These are phyloP conservation scores for Thalassiosira profunda DNA, from an alignment of 108 stramenopile species.

Conservation along the genomic window DNA sequence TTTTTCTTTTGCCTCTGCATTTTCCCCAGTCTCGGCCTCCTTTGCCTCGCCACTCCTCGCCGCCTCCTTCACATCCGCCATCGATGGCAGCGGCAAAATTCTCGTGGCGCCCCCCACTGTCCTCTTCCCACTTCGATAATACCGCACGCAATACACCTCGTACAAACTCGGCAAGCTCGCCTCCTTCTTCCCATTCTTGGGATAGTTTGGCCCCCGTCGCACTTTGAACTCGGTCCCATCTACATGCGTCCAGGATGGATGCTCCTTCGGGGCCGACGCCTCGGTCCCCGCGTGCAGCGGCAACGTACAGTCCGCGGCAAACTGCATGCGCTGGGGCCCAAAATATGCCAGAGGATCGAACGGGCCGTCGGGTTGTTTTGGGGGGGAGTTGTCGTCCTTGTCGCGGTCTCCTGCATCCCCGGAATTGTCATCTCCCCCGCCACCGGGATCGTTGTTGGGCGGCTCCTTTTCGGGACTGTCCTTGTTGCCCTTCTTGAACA, in stretches of 20 bases:
- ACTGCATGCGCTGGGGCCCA: slow-evolving; percentile 14
- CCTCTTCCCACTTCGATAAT: slow-evolving; percentile 27
- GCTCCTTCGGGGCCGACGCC: slow-evolving; percentile 26
- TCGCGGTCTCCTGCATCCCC: background rate
- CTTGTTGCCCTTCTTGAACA: slow-evolving; percentile 2
- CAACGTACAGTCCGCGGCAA: slow-evolving; percentile 34
- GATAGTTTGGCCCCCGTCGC: slow-evolving; percentile 54
- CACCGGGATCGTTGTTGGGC: background rate
- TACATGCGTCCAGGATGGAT: slow-evolving; percentile 45
- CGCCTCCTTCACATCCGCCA: background rate
- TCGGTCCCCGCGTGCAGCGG: slow-evolving; percentile 25
- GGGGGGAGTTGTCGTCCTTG: background rate
- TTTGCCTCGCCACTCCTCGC: background rate
- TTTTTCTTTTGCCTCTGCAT: too few species aligned
- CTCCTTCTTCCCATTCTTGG: slow-evolving; percentile 51
- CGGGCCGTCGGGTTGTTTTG: background rate
- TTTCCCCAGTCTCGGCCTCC: background rate
- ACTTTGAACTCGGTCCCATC: slow-evolving; percentile 48
- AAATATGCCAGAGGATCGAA: slow-evolving; percentile 12
- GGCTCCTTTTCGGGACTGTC: background rate
- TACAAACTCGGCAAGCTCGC: slow-evolving; percentile 34
- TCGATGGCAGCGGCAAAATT: slow-evolving; percentile 44
- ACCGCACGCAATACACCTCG: slow-evolving; percentile 52
- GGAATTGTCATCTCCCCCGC: background rate
- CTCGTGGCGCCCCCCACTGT: slow-evolving; percentile 45